Percentiles rank a stretch among this genome's conserved stretches.
Evolutionary conservation across 768 basidiomycete genomes (phyloP).

Genomic region (Macrocybe gigantea): DNA sequence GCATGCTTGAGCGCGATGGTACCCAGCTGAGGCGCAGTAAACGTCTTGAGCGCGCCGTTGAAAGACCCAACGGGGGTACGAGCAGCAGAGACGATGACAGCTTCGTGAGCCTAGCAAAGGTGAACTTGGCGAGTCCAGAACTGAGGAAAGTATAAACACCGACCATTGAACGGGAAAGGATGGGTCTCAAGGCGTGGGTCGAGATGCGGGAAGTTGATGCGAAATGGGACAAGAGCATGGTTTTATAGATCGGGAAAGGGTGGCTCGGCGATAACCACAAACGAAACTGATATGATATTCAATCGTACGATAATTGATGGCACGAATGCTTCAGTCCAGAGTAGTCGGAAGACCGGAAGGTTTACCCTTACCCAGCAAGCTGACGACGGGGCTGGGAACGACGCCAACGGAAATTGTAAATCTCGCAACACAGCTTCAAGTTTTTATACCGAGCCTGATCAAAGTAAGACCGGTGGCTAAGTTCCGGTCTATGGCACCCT

Average conservation of each 20-base stretch:
- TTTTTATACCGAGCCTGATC: slow-evolving; percentile 2
- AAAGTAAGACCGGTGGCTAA: slow-evolving; percentile 3
- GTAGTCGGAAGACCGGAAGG: slow-evolving; percentile 3
- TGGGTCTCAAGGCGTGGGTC: slow-evolving; percentile 30
- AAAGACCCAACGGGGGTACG: slow-evolving; percentile 94
- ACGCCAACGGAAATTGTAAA: background rate
- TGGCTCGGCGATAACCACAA: slow-evolving; percentile 13
- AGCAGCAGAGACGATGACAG: slow-evolving; percentile 88
- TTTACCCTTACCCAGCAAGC: too few species aligned
- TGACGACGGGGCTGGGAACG: too few species aligned
- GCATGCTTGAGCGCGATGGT: slow-evolving; percentile 86
- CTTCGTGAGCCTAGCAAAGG: slow-evolving; percentile 55
- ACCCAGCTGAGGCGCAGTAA: slow-evolving; percentile 92
- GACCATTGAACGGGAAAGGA: slow-evolving; percentile 49
- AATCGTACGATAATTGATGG: slow-evolving; percentile 34
- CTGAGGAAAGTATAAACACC: slow-evolving; percentile 10
- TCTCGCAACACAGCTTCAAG: background rate
- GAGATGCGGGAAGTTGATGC: slow-evolving; percentile 28
- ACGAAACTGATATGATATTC: slow-evolving; percentile 15
- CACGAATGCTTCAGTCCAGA: slow-evolving; percentile 3
- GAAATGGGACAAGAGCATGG: slow-evolving; percentile 41
- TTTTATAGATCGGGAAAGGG: slow-evolving; percentile 20
- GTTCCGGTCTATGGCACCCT: slow-evolving; percentile 8
- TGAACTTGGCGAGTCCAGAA: slow-evolving; percentile 1
- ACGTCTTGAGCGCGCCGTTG: slow-evolving; percentile 81